A percentile compares a stretch with the other conserved stretches of the same genome.
Conservation (phyloP, 805 yeast genomes). For the Henningerozyma blattae region DNA sequence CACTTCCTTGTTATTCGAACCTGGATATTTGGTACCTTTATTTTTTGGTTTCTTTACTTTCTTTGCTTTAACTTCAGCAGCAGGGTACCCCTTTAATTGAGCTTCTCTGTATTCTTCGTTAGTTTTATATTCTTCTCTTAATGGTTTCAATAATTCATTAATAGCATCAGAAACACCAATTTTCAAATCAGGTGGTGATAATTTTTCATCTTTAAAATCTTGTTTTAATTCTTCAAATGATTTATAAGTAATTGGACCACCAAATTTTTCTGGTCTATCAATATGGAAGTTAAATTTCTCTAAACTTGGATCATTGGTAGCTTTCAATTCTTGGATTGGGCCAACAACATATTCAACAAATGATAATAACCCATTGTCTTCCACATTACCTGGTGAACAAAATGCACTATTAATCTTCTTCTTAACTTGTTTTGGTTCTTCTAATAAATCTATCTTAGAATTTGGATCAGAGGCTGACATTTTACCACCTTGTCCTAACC, state of each 20-base stretch:
- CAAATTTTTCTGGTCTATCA: conserved; percentile 92
- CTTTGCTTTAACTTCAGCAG: conserved; percentile 44
- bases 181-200: conserved; percentile 90
- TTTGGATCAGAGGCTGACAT: conserved; percentile 99
- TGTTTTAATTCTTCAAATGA: conserved; percentile 56
- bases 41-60: conserved; percentile 64
- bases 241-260: conserved; percentile 74
- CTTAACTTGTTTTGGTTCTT: conserved; percentile 75
- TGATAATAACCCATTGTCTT: conserved; percentile 81
- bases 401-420: conserved; percentile 88
- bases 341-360: conserved; percentile 74
- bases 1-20: conserved; percentile 26
- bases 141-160: conserved; percentile 70
- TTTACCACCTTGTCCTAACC: conserved; percentile 91
- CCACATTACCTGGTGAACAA: conserved; percentile 91
- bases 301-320: conserved; percentile 33
- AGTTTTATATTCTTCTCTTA: conserved; percentile 53
- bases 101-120: conserved; percentile 67
- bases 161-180: conserved; percentile 82
- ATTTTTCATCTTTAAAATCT: conserved; percentile 60
- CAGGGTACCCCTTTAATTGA: conserved; percentile 75
- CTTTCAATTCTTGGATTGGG: conserved; percentile 73
- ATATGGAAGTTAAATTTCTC: conserved; percentile 48
- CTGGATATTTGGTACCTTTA: conserved; percentile 87
- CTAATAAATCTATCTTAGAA: conserved; percentile 88